These are phyloP conservation scores for Polytrichum commune DNA, from an alignment of 225 moss, liverwort and hornwort species.

Conservation along the genomic window DNA sequence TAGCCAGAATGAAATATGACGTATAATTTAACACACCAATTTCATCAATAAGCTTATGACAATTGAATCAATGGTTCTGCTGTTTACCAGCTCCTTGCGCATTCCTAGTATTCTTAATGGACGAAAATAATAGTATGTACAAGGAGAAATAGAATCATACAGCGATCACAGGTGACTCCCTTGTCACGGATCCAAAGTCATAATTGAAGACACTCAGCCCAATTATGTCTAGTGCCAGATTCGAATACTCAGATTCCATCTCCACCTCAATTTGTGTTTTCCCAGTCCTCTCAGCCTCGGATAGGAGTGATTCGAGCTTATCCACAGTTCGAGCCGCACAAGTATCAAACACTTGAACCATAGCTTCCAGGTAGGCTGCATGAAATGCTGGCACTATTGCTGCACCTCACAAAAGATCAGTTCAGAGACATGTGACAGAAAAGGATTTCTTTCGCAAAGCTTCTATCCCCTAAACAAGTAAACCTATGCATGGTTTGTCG, in stretches of 20 bases:
- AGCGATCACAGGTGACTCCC: conserved; percentile 91
- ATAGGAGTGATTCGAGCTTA: conserved; percentile 56
- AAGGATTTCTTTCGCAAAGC: too few species aligned
- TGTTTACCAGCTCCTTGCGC: background rate
- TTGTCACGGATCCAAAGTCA: conserved; percentile 96
- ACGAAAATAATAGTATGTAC: background rate
- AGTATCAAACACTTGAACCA: conserved; percentile 81
- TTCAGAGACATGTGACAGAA: too few species aligned
- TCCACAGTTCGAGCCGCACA: conserved; percentile 74
- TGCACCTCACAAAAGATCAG: conserved; percentile 24
- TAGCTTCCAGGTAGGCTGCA: conserved; percentile 85
- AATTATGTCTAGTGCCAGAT: conserved; percentile 92
- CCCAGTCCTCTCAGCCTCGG: conserved; percentile 41
- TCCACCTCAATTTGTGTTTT: conserved; percentile 62
- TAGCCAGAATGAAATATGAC: too few species aligned
- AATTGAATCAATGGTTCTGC: background rate
- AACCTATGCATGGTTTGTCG: background rate
- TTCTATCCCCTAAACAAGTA: background rate
- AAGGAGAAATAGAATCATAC: conserved; percentile 33
- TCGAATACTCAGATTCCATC: conserved; percentile 96
- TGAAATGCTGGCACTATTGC: conserved; percentile 98
- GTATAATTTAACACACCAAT: too few species aligned
- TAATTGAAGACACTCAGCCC: conserved; percentile 98
- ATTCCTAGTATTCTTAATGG: too few species aligned
- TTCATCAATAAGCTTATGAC: too few species aligned